These are phyloP conservation scores for Chlorophyllum brunneum DNA, from an alignment of 768 basidiomycete genomes.

Conservation along the genomic window DNA sequence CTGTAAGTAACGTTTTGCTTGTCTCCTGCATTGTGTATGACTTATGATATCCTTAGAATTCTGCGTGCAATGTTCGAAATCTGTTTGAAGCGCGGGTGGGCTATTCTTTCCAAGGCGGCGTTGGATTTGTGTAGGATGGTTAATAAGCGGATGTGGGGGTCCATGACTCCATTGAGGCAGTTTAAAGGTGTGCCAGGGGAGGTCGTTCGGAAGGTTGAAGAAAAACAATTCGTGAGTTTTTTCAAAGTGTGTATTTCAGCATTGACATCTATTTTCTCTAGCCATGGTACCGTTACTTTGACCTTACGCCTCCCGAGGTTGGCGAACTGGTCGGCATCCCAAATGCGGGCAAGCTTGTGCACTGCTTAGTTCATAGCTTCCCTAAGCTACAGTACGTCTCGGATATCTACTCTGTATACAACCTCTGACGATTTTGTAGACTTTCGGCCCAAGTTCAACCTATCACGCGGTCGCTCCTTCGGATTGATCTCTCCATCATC, in stretches of 20 bases:
- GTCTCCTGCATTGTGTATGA: background rate
- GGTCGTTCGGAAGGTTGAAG: conserved; percentile 86
- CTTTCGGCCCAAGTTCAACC: conserved; percentile 96
- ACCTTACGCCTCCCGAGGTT: conserved; percentile 81
- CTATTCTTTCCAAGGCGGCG: conserved; percentile 85
- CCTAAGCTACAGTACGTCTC: conserved; percentile 88
- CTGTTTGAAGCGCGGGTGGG: conserved; percentile 98
- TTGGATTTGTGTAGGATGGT: conserved; percentile 97
- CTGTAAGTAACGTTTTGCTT: conserved; percentile 37
- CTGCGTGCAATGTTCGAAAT: conserved; percentile 97
- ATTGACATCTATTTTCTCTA: background rate
- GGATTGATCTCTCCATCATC: conserved; percentile 88
- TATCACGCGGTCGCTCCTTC: conserved; percentile 88
- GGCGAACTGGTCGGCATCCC: conserved; percentile 94
- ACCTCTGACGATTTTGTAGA: conserved; percentile 30
- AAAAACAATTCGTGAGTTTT: conserved; percentile 87
- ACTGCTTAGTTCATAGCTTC: conserved; percentile 93
- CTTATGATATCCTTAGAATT: conserved; percentile 45
- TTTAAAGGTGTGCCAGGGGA: conserved; percentile 89
- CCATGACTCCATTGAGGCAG: conserved; percentile 96
- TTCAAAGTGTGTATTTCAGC: background rate
- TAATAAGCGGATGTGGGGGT: conserved; percentile 90
- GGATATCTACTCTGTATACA: background rate
- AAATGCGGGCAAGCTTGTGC: conserved; percentile 88
- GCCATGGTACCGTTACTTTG: conserved; percentile 3